Evolutionary conservation across 2,329 filamentous ascomycete species (phyloP).

Genomic region (Alternaria conjuncta): DNA sequence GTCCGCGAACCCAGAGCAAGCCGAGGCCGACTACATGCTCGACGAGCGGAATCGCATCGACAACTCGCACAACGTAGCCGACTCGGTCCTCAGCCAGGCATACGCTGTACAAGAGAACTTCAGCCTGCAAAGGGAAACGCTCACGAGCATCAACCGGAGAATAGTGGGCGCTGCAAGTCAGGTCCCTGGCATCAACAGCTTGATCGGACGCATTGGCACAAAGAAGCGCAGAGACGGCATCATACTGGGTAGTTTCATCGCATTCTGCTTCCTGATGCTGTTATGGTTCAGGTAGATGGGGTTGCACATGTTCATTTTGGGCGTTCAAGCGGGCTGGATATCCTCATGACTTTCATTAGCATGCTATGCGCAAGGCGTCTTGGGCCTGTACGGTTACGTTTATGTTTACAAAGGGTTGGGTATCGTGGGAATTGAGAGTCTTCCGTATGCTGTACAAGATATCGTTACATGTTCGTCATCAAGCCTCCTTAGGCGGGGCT

Average conservation of each 20-base stretch:
- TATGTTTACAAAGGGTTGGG: constrained; percentile 21
- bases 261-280: constrained; percentile 86
- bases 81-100: constrained; percentile 90
- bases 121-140: constrained; percentile 80
- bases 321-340: constrained; percentile 37
- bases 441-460: constrained; percentile 5
- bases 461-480: constrained; percentile 2
- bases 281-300: constrained; percentile 60
- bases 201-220: constrained; percentile 90
- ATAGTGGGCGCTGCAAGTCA: constrained; percentile 90
- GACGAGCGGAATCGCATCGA: constrained; percentile 86
- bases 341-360: constrained; percentile 32
- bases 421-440: constrained; percentile 7
- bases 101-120: constrained; percentile 97
- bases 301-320: constrained; percentile 9
- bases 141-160: constrained; percentile 86
- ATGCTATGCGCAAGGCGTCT: constrained; percentile 20
- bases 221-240: constrained; percentile 95
- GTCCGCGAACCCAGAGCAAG: constrained; percentile 77
- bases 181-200: constrained; percentile 88
- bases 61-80: constrained; percentile 85
- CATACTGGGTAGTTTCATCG: constrained; percentile 90
- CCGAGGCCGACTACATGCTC: constrained; percentile 97
- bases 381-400: constrained; percentile 37
- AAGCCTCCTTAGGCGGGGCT: neutral